These are phyloP conservation scores for Pittosporum tobira DNA, from an alignment of 129 eudicot species.

Conservation along the genomic window DNA sequence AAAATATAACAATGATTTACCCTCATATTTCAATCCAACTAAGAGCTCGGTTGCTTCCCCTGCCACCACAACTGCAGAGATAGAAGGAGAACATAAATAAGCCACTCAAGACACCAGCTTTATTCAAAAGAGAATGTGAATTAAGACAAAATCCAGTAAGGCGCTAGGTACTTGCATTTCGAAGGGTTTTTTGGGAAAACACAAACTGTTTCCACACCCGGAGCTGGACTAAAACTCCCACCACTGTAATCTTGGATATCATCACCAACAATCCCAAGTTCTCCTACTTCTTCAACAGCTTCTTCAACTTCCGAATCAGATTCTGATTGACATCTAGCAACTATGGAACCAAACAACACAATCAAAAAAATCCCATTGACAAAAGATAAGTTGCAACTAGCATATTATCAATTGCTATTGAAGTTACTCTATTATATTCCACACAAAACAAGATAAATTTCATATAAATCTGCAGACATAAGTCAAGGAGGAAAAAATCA, in stretches of 20 bases:
- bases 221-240: constrained; percentile 65
- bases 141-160: background rate
- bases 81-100: background rate
- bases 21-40: constrained; percentile 83
- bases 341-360: constrained; percentile 24
- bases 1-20: constrained; percentile 29
- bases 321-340: constrained; percentile 79
- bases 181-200: constrained; percentile 84
- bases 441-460: background rate
- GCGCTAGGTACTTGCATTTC: constrained; percentile 34
- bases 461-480: background rate
- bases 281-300: constrained; percentile 44
- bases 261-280: constrained; percentile 77
- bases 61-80: constrained; percentile 60
- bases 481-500: background rate
- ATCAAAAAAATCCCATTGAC: background rate
- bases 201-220: constrained; percentile 75
- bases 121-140: background rate
- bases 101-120: background rate
- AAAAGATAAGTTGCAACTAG: background rate
- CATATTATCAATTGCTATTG: background rate
- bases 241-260: constrained; percentile 54
- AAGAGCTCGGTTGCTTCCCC: constrained; percentile 79
- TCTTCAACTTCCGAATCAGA: constrained; percentile 46
- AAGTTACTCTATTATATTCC: background rate